Conservation (phyloP, 2,329 filamentous ascomycete species). For the Aspergillus vadensis region DNA sequence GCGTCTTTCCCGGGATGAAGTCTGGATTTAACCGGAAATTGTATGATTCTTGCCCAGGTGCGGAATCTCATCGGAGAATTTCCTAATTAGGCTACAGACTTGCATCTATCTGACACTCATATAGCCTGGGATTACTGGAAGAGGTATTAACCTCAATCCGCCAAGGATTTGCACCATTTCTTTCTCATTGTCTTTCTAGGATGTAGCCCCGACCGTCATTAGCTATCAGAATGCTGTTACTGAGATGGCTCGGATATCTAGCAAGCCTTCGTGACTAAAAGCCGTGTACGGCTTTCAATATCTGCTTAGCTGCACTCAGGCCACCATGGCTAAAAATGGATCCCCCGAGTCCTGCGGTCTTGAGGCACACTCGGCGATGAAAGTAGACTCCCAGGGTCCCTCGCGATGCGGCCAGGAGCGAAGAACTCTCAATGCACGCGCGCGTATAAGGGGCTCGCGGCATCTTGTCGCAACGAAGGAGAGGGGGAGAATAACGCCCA, state of each 20-base stretch:
- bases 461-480: conserved; percentile 36
- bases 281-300: too few species aligned
- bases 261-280: too few species aligned
- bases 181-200: too few species aligned
- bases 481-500: conserved; percentile 35
- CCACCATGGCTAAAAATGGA: not conserved
- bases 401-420: conserved; percentile 36
- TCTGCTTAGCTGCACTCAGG: not conserved
- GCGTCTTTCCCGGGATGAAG: not conserved
- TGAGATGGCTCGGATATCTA: too few species aligned
- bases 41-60: not conserved
- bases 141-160: too few species aligned
- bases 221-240: too few species aligned
- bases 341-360: not conserved
- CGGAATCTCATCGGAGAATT: not conserved
- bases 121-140: too few species aligned
- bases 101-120: too few species aligned
- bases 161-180: too few species aligned
- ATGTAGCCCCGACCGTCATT: too few species aligned
- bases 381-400: conserved; percentile 38
- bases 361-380: not conserved
- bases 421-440: conserved; percentile 31
- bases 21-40: not conserved
- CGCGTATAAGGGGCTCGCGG: conserved; percentile 25
- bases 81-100: not conserved